Conservation (phyloP, 495 filamentous ascomycete species). For the Aspergillus carlsbadensis region DNA sequence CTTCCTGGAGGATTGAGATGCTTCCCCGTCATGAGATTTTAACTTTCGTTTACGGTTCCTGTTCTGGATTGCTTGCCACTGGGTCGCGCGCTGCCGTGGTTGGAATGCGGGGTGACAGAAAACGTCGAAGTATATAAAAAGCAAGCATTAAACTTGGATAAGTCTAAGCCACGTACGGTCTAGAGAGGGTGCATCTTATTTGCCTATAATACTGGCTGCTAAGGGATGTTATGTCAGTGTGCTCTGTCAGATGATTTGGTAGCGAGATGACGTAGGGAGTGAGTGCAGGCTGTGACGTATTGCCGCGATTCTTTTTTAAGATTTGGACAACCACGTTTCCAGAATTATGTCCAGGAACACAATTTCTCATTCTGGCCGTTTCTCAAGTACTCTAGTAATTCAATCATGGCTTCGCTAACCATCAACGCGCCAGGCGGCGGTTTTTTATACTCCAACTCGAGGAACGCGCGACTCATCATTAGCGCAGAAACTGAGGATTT, state of each 20-base stretch:
- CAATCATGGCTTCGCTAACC: conserved; percentile 37
- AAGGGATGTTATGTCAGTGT: too few relatives aligned
- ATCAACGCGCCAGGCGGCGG: conserved; percentile 38
- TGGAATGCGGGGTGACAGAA: background rate
- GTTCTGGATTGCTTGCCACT: background rate
- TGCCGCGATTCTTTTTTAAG: background rate
- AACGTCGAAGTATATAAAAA: conserved; percentile 4
- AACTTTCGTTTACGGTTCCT: background rate
- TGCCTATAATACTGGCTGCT: too few relatives aligned
- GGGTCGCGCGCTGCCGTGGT: background rate
- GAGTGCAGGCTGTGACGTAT: background rate
- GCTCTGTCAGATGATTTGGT: too few relatives aligned
- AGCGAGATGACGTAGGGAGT: too few relatives aligned
- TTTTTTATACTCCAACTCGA: conserved; percentile 37
- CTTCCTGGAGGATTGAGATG: too few relatives aligned
- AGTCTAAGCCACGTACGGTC: too few relatives aligned
- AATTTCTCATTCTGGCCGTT: background rate
- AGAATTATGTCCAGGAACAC: background rate
- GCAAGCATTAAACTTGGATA: background rate
- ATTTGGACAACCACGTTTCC: background rate
- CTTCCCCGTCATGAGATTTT: background rate
- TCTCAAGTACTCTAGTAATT: background rate
- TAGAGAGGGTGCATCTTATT: too few relatives aligned
- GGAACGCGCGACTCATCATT: conserved; percentile 59
- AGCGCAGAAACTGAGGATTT: conserved; percentile 63